Base-by-base conservation (phyloP, 2,329 filamentous ascomycete species). In the Xenoacremonium recifei region DNA sequence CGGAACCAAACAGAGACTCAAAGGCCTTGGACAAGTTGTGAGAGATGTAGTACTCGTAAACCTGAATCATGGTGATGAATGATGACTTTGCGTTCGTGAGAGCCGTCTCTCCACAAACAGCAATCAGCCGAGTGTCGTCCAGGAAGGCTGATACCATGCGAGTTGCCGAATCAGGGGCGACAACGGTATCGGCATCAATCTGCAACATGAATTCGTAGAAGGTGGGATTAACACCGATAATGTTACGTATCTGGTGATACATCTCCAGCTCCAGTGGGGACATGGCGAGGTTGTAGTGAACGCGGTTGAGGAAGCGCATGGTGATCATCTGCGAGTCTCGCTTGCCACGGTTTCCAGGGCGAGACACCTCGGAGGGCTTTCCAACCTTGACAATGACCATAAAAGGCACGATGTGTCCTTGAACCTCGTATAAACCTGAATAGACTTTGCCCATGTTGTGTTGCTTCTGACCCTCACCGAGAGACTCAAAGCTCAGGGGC, bases 361-460 rank as follows among this genome's bases (percentile, higher is more conserved):
- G 96, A 16, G 89, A 85, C 51, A 96, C 91, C 66, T 99, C 93
- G 3, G 92, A 96, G 56, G 95, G 90, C 70, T 99, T 99, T 63
- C 93, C 93, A 54, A 97, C 82, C 76, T 99, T 99, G 69, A 97
- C 91, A 34, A 99, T 77, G 39, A 99, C 93, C 64, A 99, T 66
- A 80, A 96, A 99, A 17, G 93, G 93, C 34, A 99, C 93, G 54
- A 99, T 97, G 63, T 99, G 92, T 50, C 93, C 93, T 62, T 96
- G 89, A 6, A 96, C 91, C 69, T 99, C 93, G 65, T 99, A 99
- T 5, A 99, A 76, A 60, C 93, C 93, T 16, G 93, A 96, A 70
- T 99, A 99, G 51, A 96, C 83, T 69, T 99, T 99, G 67, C 88
- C 93, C 92, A 97, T 97, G 68, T 99, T 99, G 75, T 97, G 93